These are phyloP conservation scores for Diplodia mutila DNA, from an alignment of 2,329 filamentous ascomycete species.

Conservation along the genomic window DNA sequence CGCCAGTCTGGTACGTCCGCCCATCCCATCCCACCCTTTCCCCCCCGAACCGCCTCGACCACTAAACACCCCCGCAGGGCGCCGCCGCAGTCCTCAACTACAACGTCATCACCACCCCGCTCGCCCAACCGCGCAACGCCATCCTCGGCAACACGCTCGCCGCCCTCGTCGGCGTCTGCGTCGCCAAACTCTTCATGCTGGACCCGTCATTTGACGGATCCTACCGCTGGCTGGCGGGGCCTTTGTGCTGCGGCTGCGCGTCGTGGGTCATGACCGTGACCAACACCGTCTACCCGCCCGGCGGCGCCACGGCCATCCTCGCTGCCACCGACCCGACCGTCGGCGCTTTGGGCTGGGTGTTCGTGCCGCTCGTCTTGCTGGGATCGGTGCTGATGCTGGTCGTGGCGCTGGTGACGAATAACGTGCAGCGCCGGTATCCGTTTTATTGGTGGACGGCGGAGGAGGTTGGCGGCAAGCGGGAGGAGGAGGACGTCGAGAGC, in stretches of 20 bases:
- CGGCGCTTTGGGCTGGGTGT: slow-evolving; percentile 52
- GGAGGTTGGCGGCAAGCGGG: slow-evolving; percentile 31
- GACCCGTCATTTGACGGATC: slow-evolving; percentile 39
- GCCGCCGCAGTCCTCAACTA: slow-evolving; percentile 54
- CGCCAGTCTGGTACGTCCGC: slow-evolving; percentile 45
- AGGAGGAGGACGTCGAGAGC: not conserved
- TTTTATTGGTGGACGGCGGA: slow-evolving; percentile 55
- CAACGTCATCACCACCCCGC: slow-evolving; percentile 51
- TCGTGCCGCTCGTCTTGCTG: slow-evolving; percentile 48
- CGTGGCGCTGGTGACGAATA: slow-evolving; percentile 51
- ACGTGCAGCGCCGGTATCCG: slow-evolving; percentile 52
- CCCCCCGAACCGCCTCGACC: not conserved
- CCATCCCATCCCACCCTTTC: not conserved
- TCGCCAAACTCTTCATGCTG: slow-evolving; percentile 50
- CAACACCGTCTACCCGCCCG: slow-evolving; percentile 55
- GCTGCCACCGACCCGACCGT: slow-evolving; percentile 47
- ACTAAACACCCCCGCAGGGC: slow-evolving; percentile 38
- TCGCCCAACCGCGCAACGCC: slow-evolving; percentile 53
- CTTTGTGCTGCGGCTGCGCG: slow-evolving; percentile 48
- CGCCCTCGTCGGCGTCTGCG: slow-evolving; percentile 49
- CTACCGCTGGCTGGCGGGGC: slow-evolving; percentile 51
- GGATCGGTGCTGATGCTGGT: slow-evolving; percentile 48
- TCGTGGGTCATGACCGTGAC: slow-evolving; percentile 53
- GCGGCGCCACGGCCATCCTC: slow-evolving; percentile 53
- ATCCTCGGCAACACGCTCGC: slow-evolving; percentile 51